A percentile compares a stretch with the other conserved stretches of the same genome.
phyloP scores from a whole-genome alignment of 208 protist species.

The Herpetomonas tarakana region DNA sequence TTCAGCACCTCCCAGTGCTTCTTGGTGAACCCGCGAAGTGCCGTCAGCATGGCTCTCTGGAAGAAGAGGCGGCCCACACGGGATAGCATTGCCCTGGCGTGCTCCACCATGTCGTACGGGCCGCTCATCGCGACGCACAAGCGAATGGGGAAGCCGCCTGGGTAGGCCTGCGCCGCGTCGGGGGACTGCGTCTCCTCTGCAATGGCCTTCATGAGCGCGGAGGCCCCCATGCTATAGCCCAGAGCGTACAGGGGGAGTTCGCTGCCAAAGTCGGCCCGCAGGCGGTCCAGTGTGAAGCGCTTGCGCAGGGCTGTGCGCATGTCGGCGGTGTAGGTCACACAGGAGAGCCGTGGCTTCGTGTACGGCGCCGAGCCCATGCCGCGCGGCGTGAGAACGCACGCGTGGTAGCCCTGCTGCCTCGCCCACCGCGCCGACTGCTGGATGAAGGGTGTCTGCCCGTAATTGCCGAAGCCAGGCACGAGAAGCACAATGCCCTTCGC shows the following conservation, averaged over 20 bases:
- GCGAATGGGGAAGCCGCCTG: slow-evolving; percentile 22
- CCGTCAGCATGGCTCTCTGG: slow-evolving; percentile 22
- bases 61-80: slow-evolving; percentile 25
- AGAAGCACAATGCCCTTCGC: slow-evolving; percentile 44
- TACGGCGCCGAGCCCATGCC: slow-evolving; percentile 56
- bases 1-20: slow-evolving; percentile 30
- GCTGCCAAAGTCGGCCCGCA: slow-evolving; percentile 19
- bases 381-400: slow-evolving; percentile 53
- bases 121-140: slow-evolving; percentile 25
- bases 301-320: slow-evolving; percentile 21
- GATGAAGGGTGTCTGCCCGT: slow-evolving; percentile 40
- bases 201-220: slow-evolving; percentile 29
- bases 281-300: slow-evolving; percentile 15
- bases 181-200: slow-evolving; percentile 33
- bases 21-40: slow-evolving; percentile 28
- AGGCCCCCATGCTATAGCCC: slow-evolving; percentile 45
- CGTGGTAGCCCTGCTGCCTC: slow-evolving; percentile 23
- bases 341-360: slow-evolving; percentile 32
- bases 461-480: slow-evolving; percentile 43
- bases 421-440: slow-evolving; percentile 23
- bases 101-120: slow-evolving; percentile 48
- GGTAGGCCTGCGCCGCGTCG: slow-evolving; percentile 12
- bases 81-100: slow-evolving; percentile 19
- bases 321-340: slow-evolving; percentile 46
- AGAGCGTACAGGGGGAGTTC: slow-evolving; percentile 34